Evolutionary conservation across 495 filamentous ascomycete species (phyloP).

Genomic region (Ramalina intermedia): DNA sequence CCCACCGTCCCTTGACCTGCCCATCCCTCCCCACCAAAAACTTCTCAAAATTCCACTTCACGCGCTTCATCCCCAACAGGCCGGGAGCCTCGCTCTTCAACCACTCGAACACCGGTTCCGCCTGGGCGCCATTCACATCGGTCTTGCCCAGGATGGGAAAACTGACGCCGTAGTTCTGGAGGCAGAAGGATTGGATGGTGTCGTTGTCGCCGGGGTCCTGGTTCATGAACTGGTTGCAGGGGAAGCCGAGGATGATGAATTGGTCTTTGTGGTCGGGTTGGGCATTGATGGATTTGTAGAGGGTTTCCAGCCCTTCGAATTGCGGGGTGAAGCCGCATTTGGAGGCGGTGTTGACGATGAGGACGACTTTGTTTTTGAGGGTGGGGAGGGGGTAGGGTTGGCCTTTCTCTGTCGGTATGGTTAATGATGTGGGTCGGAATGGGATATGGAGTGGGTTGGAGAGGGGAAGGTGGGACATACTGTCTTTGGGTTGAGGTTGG

Average conservation of each 20-base stretch:
- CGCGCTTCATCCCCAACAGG: constrained; percentile 64
- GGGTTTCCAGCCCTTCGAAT: constrained; percentile 75
- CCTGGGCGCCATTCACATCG: constrained; percentile 78
- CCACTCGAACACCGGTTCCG: constrained; percentile 72
- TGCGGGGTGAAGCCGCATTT: constrained; percentile 99
- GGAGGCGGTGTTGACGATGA: constrained; percentile 95
- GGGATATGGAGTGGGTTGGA: not conserved
- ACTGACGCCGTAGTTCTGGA: constrained; percentile 84
- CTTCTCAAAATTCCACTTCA: constrained; percentile 99
- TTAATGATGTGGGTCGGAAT: constrained; percentile 3
- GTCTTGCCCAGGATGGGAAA: constrained; percentile 88
- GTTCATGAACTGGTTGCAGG: constrained; percentile 90
- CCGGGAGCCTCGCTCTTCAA: constrained; percentile 78
- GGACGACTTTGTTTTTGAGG: constrained; percentile 79
- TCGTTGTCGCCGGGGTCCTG: constrained; percentile 86
- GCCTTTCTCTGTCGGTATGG: constrained; percentile 51
- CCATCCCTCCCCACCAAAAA: constrained; percentile 77
- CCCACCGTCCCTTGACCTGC: constrained; percentile 67
- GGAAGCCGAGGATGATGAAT: constrained; percentile 85
- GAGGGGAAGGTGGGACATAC: not conserved
- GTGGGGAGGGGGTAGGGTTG: constrained; percentile 47
- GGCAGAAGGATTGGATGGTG: constrained; percentile 85
- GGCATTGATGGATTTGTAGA: constrained; percentile 62
- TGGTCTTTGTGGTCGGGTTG: constrained; percentile 47
- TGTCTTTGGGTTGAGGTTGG: constrained; percentile 35